Conservation (phyloP, 768 basidiomycete species). For the Pisolithus sp. region DNA sequence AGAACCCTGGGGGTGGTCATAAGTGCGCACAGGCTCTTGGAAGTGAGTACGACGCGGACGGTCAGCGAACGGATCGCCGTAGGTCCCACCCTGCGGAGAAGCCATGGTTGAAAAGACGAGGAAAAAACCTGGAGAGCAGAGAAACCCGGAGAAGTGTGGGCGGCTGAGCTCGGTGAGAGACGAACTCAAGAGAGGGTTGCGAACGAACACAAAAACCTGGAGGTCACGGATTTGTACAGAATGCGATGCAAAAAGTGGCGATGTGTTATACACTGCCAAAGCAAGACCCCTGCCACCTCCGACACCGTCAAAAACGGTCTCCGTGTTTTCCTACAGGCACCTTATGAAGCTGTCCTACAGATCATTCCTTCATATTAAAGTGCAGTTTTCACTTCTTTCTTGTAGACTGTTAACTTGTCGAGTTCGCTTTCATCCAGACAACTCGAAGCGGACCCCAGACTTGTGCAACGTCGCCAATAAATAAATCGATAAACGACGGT, state of each 20-base stretch:
- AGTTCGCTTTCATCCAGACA: no score
- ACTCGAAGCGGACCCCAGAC: no score
- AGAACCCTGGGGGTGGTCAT: conserved; percentile 16
- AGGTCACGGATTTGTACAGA: conserved; percentile 20
- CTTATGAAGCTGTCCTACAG: no score
- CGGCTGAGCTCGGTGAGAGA: conserved; percentile 3
- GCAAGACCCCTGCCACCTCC: conserved; percentile 26
- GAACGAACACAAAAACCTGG: conserved; percentile 12
- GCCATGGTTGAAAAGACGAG: conserved; percentile 15
- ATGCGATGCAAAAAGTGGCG: conserved; percentile 23
- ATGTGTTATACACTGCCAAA: conserved; percentile 27
- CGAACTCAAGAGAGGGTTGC: conserved; percentile 14
- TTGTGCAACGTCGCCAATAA: no score
- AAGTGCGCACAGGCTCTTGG: conserved; percentile 53
- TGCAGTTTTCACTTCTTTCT: background rate
- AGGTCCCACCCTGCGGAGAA: conserved; percentile 28
- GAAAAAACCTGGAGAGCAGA: conserved; percentile 4
- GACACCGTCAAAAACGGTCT: background rate
- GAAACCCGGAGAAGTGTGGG: conserved; percentile 6
- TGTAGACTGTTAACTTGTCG: no score
- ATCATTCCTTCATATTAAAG: background rate
- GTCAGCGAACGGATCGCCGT: conserved; percentile 71
- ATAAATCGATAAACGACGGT: no score
- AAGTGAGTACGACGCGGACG: conserved; percentile 50
- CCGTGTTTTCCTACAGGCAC: no score